Base-by-base conservation (phyloP, 1,284 basidiomycete genomes). In the Fomitopsis betulina region DNA sequence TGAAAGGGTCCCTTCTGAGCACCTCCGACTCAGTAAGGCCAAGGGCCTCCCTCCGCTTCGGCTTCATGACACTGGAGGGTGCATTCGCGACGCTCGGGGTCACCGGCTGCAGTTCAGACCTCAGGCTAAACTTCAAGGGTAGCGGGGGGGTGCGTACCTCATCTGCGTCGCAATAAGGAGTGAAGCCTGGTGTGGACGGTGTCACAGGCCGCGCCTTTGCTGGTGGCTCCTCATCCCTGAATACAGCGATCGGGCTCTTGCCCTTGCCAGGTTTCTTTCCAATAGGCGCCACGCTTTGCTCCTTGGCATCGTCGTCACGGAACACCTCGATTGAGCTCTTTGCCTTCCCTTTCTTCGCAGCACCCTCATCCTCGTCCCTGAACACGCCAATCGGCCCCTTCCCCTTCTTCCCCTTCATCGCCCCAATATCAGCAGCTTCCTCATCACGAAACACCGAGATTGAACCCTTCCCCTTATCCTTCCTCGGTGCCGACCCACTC, bases 1-100 rank as follows among this genome's bases (percentile, higher is more conserved):
- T 91, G 70, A 91, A 73, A 2, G 89, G 89, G 69, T 91, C 86
- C 66, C 82, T 88, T 59, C 87, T 76, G 59, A 91, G 70, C 2
- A 87, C 89, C 68, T 91, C 89, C 15, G 86, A 86, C 69, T 91
- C 87, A 0, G 78, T 70, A 32, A 70, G 67, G 43, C 75, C 72
- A 8, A 75, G 76, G 53, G 72, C 78, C 25, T 73, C 68, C 56
- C 76, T 62, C 13, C 59, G 62, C 70, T 79, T 82, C 35, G 77
- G 74, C 66, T 84, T 88, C 81, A 89, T 87, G n/a, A 85, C 77
- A 17, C 83, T 78, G 40, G 79, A 79, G 21, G 78, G 74, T 40
- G 60, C 59, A 13, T 70, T 54, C 13, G 63, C 58, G 35, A 55
- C 54, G 4, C 67, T 58, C 3, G 70, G 62, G 40, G 67, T 62